Conservation (phyloP, 2,329 filamentous ascomycete species). For the Fusarium miscanthi region DNA sequence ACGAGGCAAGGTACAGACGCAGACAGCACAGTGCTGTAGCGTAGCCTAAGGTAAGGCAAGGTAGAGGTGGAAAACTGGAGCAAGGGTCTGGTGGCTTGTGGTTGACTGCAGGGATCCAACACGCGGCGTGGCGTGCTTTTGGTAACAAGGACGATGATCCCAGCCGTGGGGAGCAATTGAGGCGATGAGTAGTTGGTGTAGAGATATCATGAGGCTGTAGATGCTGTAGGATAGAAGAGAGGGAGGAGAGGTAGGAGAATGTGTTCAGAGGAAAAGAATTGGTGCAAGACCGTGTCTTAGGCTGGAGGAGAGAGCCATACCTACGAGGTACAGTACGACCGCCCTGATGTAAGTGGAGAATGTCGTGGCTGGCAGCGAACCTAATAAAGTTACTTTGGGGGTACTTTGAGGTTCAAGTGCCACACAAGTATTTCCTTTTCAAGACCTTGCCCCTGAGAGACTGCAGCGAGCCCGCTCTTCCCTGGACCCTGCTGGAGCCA, state of each 20-base stretch:
- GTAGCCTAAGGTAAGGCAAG: conserved; percentile 32
- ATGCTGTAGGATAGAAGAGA: background rate
- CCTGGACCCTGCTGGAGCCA: conserved; percentile 32
- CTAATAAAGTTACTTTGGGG: conserved; percentile 9
- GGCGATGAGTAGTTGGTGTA: conserved; percentile 1
- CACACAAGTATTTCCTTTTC: conserved; percentile 25
- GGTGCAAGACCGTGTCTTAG: conserved; percentile 10
- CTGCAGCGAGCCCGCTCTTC: conserved; percentile 17
- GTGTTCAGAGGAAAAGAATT: conserved; percentile 22
- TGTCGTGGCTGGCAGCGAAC: conserved; percentile 11
- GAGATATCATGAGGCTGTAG: background rate
- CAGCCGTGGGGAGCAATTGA: conserved; percentile 26
- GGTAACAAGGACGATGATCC: conserved; percentile 25
- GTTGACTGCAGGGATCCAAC: conserved; percentile 40
- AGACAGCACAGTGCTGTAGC: background rate
- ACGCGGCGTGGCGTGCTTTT: conserved; percentile 44
- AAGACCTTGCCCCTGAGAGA: conserved; percentile 27
- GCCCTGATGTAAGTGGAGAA: conserved; percentile 27
- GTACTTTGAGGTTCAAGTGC: conserved; percentile 2
- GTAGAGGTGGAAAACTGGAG: conserved; percentile 42
- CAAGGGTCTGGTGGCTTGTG: conserved; percentile 43
- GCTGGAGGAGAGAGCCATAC: background rate
- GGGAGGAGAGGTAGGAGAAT: conserved; percentile 7
- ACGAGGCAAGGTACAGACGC: conserved; percentile 3
- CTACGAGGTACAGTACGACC: conserved; percentile 3